Percentiles rank a stretch among this genome's conserved stretches.
These are phyloP conservation scores for Herpetospermum pedunculosum DNA, from an alignment of 306 rosid genomes.

Conservation along the genomic window DNA sequence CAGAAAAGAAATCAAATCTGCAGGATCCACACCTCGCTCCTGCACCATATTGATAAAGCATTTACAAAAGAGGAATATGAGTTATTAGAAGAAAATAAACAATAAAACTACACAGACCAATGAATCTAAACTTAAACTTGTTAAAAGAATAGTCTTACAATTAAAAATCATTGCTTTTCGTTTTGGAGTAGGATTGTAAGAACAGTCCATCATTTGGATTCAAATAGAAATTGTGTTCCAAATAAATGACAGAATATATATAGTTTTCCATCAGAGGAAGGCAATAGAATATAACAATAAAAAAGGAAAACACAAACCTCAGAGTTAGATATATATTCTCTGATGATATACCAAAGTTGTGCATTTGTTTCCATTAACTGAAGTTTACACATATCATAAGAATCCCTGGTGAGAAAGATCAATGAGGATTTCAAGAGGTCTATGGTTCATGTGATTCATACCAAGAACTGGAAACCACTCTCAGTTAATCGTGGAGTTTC, in stretches of 20 bases:
- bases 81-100: conserved; percentile 5
- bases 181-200: neutral
- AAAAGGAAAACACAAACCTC: conserved; percentile 37
- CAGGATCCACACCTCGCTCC: conserved; percentile 79
- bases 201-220: neutral
- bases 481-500: conserved; percentile 84
- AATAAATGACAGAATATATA: neutral
- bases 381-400: conserved; percentile 23
- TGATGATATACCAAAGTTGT: conserved; percentile 93
- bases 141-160: neutral
- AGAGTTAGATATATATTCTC: conserved; percentile 88
- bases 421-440: conserved; percentile 18
- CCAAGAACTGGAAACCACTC: conserved; percentile 99
- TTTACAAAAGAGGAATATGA: conserved; percentile 5
- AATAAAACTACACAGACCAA: neutral
- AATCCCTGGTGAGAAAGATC: conserved; percentile 19
- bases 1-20: conserved; percentile 83
- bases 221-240: neutral
- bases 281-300: neutral
- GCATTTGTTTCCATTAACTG: conserved; percentile 98
- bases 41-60: conserved; percentile 25
- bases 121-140: neutral
- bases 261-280: neutral
- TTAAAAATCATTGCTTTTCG: neutral
- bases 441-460: conserved; percentile 35